Evolutionary conservation across 768 basidiomycete genomes (phyloP).

Genomic region (Rubroboletus pulcherrimus): DNA sequence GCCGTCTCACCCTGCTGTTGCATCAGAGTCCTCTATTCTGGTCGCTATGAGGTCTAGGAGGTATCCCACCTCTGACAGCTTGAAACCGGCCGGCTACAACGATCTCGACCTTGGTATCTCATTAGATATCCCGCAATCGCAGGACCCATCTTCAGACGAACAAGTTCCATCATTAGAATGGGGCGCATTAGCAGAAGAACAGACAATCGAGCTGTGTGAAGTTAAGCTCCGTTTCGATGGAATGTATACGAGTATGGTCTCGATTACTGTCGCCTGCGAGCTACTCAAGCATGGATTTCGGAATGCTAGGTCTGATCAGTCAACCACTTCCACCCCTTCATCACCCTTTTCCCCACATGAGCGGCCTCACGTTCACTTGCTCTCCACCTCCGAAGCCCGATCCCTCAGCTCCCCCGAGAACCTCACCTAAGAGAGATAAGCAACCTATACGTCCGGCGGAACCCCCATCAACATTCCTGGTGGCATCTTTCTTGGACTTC

Average conservation of each 20-base stretch:
- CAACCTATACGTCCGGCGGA: constrained; percentile 21
- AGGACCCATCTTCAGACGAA: constrained; percentile 21
- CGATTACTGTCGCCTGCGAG: background rate
- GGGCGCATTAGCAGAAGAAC: constrained; percentile 61
- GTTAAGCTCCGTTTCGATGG: constrained; percentile 51
- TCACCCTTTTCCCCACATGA: constrained; percentile 35
- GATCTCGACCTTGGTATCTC: constrained; percentile 41
- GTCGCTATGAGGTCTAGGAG: constrained; percentile 60
- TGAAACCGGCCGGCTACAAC: constrained; percentile 27
- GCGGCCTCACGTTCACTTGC: constrained; percentile 46
- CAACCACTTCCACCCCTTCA: constrained; percentile 47
- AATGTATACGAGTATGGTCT: constrained; percentile 38
- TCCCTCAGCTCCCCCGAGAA: constrained; percentile 22
- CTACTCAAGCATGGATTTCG: constrained; percentile 3
- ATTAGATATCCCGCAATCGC: constrained; percentile 23
- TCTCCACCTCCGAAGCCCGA: constrained; percentile 31
- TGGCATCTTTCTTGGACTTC: constrained; percentile 55
- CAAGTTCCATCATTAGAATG: constrained; percentile 31
- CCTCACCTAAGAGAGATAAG: constrained; percentile 28
- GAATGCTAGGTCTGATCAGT: constrained; percentile 37
- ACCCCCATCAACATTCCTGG: constrained; percentile 42
- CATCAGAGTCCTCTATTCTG: constrained; percentile 51
- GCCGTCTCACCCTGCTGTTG: constrained; percentile 2
- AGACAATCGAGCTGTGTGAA: constrained; percentile 57
- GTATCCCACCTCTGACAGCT: constrained; percentile 38